Conservation (phyloP, 257 asterid genomes). For the Nicotiana sylvestris region DNA sequence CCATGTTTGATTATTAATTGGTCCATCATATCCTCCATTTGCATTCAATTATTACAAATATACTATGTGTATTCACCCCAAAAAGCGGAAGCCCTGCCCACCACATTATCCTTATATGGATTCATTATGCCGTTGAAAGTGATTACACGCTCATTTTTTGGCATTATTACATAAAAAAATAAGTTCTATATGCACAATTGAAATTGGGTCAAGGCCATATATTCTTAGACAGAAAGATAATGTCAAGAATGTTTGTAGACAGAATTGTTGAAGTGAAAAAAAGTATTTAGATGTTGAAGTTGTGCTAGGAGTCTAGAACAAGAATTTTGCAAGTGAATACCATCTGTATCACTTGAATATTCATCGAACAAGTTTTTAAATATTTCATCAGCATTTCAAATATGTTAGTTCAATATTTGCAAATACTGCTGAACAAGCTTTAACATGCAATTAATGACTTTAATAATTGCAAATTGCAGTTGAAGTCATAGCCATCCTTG, state of each 20-base stretch:
- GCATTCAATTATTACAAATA: not conserved
- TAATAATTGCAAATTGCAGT: not conserved
- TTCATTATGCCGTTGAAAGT: not conserved
- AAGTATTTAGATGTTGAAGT: too few relatives aligned
- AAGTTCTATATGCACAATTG: not conserved
- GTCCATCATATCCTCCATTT: conserved; percentile 1
- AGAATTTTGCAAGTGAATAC: too few relatives aligned
- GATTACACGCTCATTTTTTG: not conserved
- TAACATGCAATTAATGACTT: not conserved
- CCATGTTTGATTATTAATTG: conserved; percentile 8
- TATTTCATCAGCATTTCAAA: not conserved
- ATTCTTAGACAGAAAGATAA: not conserved
- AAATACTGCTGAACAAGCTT: not conserved
- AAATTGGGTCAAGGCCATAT: not conserved
- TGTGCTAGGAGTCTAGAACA: too few relatives aligned
- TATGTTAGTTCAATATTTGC: not conserved
- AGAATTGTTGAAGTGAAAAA: too few relatives aligned
- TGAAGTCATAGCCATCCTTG: not conserved
- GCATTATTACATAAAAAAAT: not conserved
- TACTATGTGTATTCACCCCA: not conserved
- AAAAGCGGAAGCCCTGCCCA: not conserved
- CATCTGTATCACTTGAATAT: not conserved
- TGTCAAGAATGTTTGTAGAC: not conserved
- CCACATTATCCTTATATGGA: not conserved
- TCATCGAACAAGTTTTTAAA: not conserved